Conservation (phyloP, 2,329 filamentous ascomycete genomes). For the Colletotrichum destructivum region DNA sequence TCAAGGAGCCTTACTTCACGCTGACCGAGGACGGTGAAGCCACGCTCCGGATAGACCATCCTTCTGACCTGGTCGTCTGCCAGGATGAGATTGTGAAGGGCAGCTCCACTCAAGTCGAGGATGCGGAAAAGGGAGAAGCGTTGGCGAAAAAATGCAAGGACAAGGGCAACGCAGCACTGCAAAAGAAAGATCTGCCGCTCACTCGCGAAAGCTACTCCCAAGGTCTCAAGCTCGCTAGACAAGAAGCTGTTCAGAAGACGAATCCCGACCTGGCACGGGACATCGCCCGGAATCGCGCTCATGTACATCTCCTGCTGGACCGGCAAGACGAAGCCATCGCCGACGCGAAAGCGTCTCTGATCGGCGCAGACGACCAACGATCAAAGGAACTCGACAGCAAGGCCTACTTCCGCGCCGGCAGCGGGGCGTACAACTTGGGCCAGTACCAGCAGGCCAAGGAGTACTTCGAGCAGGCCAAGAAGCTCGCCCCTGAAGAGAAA, state of each 20-base stretch:
- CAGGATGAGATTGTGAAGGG: constrained; percentile 13
- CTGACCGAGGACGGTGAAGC: constrained; percentile 56
- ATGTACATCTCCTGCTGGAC: constrained; percentile 51
- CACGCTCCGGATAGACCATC: constrained; percentile 56
- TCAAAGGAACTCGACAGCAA: constrained; percentile 49
- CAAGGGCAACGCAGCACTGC: constrained; percentile 50
- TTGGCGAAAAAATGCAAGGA: constrained; percentile 47
- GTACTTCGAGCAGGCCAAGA: constrained; percentile 46
- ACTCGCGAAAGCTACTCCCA: constrained; percentile 48
- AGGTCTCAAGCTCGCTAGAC: constrained; percentile 43
- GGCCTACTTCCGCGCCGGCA: constrained; percentile 52
- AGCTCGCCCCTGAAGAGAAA: constrained; percentile 46
- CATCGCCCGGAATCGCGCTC: constrained; percentile 50
- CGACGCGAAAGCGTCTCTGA: constrained; percentile 52
- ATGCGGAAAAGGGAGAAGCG: constrained; percentile 1
- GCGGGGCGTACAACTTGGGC: constrained; percentile 50
- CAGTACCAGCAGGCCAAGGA: constrained; percentile 45
- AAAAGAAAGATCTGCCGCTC: constrained; percentile 41
- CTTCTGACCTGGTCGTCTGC: constrained; percentile 49
- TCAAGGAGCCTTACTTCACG: constrained; percentile 68
- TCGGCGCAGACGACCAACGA: constrained; percentile 11
- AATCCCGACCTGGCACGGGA: constrained; percentile 48
- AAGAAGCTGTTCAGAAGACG: constrained; percentile 7
- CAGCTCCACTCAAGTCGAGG: neutral
- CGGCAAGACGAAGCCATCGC: constrained; percentile 50